These are phyloP conservation scores for Bipolaris victoriae DNA, from an alignment of 2,329 filamentous ascomycete species.

Conservation along the genomic window DNA sequence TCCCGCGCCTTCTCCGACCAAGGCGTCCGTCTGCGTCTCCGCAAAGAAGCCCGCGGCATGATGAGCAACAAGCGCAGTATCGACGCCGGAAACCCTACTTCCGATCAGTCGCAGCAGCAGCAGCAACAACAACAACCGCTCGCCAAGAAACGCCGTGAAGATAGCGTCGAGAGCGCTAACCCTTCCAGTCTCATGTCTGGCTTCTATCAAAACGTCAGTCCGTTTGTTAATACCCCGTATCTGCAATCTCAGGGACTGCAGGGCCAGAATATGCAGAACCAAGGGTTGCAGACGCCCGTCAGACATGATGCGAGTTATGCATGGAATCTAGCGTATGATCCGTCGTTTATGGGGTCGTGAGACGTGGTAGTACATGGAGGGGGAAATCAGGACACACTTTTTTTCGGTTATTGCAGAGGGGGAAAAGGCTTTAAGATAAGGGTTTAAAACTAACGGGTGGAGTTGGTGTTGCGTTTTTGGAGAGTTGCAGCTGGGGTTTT, in stretches of 20 bases:
- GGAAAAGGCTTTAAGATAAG: too few species aligned
- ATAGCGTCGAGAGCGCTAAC: conserved; percentile 1
- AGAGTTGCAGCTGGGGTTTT: too few species aligned
- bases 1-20: conserved; percentile 86
- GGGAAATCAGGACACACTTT: too few species aligned
- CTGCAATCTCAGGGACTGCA: background rate
- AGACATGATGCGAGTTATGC: background rate
- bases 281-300: background rate
- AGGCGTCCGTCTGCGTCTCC: conserved; percentile 79
- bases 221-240: background rate
- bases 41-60: conserved; percentile 73
- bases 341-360: too few species aligned
- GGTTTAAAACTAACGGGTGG: too few species aligned
- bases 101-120: background rate
- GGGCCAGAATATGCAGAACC: background rate
- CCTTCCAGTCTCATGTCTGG: background rate
- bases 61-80: conserved; percentile 33
- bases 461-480: too few species aligned
- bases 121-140: background rate
- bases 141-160: background rate
- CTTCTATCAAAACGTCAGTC: background rate
- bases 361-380: too few species aligned
- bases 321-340: background rate
- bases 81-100: background rate
- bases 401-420: too few species aligned